A percentile compares a stretch with the other conserved stretches of the same genome.
Conservation (phyloP, 805 yeast species). For the Metschnikowia koreensis region DNA sequence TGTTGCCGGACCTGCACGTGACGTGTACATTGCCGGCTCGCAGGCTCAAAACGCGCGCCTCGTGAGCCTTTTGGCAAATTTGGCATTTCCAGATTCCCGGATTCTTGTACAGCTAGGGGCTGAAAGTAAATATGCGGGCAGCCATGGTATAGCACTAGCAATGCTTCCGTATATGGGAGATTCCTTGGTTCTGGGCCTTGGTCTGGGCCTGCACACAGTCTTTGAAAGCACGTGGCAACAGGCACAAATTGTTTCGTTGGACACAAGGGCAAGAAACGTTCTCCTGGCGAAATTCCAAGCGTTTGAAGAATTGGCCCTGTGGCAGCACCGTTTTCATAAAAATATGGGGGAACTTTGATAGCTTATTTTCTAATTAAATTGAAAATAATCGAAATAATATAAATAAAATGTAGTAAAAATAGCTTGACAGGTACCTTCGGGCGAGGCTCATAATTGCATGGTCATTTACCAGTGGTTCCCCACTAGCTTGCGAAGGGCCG, state of each 20-base stretch:
- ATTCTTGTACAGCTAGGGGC: background rate
- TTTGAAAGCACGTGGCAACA: background rate
- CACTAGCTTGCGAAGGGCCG: too few species aligned
- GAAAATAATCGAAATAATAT: too few species aligned
- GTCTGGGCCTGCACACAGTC: too few species aligned
- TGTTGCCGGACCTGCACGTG: conserved; percentile 23
- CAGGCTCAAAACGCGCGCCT: conserved; percentile 44
- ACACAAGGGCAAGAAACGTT: background rate
- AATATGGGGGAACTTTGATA: background rate
- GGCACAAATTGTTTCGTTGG: background rate
- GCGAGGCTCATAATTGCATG: too few species aligned
- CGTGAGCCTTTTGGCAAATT: conserved; percentile 7
- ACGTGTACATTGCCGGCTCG: conserved; percentile 50
- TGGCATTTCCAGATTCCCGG: conserved; percentile 8
- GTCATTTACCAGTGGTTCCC: too few species aligned
- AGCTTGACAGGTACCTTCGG: too few species aligned
- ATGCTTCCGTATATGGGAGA: background rate
- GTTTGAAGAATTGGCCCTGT: conserved; percentile 11
- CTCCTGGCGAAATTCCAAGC: conserved; percentile 8
- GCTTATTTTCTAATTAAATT: too few species aligned
- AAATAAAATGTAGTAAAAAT: too few species aligned
- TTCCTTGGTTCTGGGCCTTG: too few species aligned
- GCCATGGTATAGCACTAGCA: conserved; percentile 9
- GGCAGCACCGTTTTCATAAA: conserved; percentile 14
- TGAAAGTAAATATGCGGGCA: conserved; percentile 8